Conservation (phyloP, 768 basidiomycete species). For the Leccinum obscurum region DNA sequence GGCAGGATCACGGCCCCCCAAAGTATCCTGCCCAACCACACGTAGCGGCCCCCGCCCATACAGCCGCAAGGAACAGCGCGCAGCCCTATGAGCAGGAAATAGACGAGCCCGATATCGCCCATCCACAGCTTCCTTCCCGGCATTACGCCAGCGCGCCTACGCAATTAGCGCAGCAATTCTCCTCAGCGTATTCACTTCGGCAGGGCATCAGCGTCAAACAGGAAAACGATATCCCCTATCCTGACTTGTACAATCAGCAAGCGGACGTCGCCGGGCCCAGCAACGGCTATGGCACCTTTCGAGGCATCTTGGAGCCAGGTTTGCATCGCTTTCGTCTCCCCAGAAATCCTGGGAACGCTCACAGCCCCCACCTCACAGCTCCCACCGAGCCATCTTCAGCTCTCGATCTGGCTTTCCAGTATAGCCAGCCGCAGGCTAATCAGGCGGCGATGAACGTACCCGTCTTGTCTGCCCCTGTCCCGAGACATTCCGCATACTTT, state of each 20-base stretch:
- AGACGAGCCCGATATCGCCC: constrained; percentile 27
- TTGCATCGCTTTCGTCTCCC: constrained; percentile 14
- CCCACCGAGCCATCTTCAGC: constrained; percentile 20
- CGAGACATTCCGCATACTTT: constrained; percentile 35
- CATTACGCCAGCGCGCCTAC: constrained; percentile 25
- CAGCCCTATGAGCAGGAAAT: constrained; percentile 29
- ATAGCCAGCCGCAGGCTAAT: constrained; percentile 18
- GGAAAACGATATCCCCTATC: constrained; percentile 27
- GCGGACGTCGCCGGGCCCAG: constrained; percentile 26
- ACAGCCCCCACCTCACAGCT: constrained; percentile 15
- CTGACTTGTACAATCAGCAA: constrained; percentile 28
- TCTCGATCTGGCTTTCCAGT: constrained; percentile 29
- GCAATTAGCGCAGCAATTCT: constrained; percentile 22
- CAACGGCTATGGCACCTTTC: constrained; percentile 22
- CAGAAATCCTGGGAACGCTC: constrained; percentile 1
- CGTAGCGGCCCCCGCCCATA: constrained; percentile 10
- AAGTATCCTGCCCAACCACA: constrained; percentile 21
- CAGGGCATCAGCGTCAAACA: constrained; percentile 28
- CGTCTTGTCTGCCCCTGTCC: constrained; percentile 33
- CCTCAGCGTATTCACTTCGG: constrained; percentile 24
- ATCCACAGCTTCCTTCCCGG: constrained; percentile 25
- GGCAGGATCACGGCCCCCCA: constrained; percentile 23
- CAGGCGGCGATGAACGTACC: constrained; percentile 25
- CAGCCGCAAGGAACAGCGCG: constrained; percentile 13
- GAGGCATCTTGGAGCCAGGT: constrained; percentile 31